A percentile compares a stretch with the other conserved stretches of the same genome.
Evolutionary conservation across 331 rosid species (phyloP).

Genomic region (Spiraea crenata): DNA sequence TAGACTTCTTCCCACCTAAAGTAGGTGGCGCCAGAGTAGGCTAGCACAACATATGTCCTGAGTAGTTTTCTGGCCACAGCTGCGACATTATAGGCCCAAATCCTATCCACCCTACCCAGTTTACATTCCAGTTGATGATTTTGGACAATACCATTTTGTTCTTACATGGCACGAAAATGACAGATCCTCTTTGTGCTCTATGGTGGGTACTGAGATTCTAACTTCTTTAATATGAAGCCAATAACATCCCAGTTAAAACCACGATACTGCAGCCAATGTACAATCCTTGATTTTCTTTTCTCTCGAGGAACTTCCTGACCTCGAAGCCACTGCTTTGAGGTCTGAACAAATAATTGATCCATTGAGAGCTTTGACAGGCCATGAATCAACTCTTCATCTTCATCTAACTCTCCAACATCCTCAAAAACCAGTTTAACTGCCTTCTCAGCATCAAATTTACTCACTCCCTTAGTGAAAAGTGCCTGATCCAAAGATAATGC

Average conservation of each 20-base stretch:
- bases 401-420: conserved; percentile 46
- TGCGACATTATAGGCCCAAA: conserved; percentile 23
- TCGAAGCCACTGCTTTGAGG: conserved; percentile 82
- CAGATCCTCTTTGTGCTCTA: conserved; percentile 30
- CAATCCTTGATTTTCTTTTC: conserved; percentile 64
- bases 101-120: conserved; percentile 35
- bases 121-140: conserved; percentile 15
- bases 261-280: conserved; percentile 74
- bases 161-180: conserved; percentile 19
- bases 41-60: conserved; percentile 6
- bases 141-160: conserved; percentile 40
- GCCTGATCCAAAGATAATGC: conserved; percentile 54
- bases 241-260: conserved; percentile 73
- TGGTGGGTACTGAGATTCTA: conserved; percentile 46
- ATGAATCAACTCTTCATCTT: conserved; percentile 31
- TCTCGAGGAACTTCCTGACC: conserved; percentile 53
- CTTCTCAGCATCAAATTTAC: conserved; percentile 62
- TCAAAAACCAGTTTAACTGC: conserved; percentile 74
- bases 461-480: conserved; percentile 74
- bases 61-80: conserved; percentile 35
- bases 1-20: conserved; percentile 19
- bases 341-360: conserved; percentile 65
- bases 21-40: conserved; percentile 14
- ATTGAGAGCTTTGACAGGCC: conserved; percentile 69
- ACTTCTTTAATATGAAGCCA: conserved; percentile 49